Evolutionary conservation across 495 filamentous ascomycete genomes (phyloP).

Genomic region (Podospora appendiculata): DNA sequence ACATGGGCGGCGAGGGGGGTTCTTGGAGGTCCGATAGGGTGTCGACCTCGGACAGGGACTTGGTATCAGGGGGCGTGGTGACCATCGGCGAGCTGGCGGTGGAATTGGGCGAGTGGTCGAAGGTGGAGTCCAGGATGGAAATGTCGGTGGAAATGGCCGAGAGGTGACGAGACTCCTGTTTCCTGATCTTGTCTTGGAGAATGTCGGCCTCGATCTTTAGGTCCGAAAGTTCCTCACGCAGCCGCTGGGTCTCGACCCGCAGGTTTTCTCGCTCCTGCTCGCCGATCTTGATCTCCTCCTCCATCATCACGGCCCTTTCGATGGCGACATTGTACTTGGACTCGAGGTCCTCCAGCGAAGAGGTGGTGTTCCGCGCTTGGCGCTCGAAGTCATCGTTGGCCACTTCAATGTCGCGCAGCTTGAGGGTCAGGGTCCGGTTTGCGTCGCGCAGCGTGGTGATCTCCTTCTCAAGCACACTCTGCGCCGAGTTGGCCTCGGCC

Average conservation of each 20-base stretch:
- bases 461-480: constrained; percentile 88
- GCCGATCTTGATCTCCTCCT: constrained; percentile 83
- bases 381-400: constrained; percentile 97
- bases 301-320: constrained; percentile 83
- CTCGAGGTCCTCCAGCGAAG: constrained; percentile 92
- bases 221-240: constrained; percentile 86
- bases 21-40: constrained; percentile 36
- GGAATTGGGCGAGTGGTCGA: constrained; percentile 48
- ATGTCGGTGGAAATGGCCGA: constrained; percentile 44
- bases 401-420: constrained; percentile 89
- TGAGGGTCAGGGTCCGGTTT: constrained; percentile 72
- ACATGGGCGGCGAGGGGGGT: constrained; percentile 59
- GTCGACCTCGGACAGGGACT: constrained; percentile 42
- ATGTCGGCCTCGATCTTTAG: constrained; percentile 94
- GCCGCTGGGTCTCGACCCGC: constrained; percentile 78
- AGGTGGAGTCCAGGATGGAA: constrained; percentile 43
- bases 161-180: constrained; percentile 46
- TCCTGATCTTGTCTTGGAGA: constrained; percentile 79
- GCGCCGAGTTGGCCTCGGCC: constrained; percentile 70
- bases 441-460: constrained; percentile 82
- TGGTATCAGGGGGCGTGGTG: constrained; percentile 60
- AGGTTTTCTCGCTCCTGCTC: constrained; percentile 85
- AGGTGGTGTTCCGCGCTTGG: constrained; percentile 86
- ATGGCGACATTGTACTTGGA: constrained; percentile 94
- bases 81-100: constrained; percentile 68